phyloP scores from a whole-genome alignment of 2,329 filamentous ascomycete species.

The Fusarium sp. region DNA sequence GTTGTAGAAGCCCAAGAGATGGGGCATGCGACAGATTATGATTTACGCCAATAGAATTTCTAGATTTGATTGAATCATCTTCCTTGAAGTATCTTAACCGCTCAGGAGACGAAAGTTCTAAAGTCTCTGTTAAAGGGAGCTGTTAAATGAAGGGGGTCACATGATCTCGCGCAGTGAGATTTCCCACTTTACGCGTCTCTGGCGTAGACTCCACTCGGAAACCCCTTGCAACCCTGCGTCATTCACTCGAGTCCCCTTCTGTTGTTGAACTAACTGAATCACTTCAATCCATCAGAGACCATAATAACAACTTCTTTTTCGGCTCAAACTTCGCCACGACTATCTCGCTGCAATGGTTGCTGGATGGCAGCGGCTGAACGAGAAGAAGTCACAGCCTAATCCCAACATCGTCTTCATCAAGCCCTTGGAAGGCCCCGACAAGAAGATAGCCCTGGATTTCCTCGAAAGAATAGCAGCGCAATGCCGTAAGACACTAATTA shows the following conservation, averaged over 20 bases:
- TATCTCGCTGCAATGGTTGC: conserved; percentile 70
- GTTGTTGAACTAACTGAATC: neutral
- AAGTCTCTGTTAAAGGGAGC: neutral
- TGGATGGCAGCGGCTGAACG: conserved; percentile 83
- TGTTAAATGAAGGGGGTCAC: conserved; percentile 10
- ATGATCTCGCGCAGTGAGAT: conserved; percentile 17
- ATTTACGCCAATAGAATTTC: neutral
- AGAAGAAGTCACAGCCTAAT: conserved; percentile 79
- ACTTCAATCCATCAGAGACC: neutral
- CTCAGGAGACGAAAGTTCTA: neutral
- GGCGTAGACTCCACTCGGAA: neutral
- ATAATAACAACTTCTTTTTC: neutral
- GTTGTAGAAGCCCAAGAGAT: neutral
- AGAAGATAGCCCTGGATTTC: conserved; percentile 74
- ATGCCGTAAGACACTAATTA: conserved; percentile 64
- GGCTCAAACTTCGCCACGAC: neutral
- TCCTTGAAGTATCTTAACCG: neutral
- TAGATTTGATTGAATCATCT: neutral
- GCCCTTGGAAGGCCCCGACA: conserved; percentile 73
- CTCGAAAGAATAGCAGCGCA: conserved; percentile 83
- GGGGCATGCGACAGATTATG: neutral
- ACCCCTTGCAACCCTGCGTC: conserved; percentile 17
- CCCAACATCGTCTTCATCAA: conserved; percentile 87
- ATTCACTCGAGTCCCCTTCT: conserved; percentile 12
- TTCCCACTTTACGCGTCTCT: conserved; percentile 25